Percentiles rank a stretch among this genome's conserved stretches.
phyloP scores from a whole-genome alignment of 257 asterid genomes.

The Cynanchum wilfordii region DNA sequence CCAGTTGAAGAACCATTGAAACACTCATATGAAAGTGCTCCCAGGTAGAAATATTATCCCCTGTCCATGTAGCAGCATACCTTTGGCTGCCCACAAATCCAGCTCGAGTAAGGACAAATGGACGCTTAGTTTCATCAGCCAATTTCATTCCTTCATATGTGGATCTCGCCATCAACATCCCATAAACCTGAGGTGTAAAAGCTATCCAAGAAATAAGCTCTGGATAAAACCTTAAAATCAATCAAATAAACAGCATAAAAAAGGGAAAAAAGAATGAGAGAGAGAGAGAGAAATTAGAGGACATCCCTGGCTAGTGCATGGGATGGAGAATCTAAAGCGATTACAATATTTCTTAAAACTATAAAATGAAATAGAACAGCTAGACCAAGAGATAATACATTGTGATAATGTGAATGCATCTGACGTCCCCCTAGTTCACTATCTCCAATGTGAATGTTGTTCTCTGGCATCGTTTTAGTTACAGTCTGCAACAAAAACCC shows the following conservation, averaged over 20 bases:
- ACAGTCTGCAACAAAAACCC: slow-evolving; percentile 52
- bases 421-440: slow-evolving; percentile 79
- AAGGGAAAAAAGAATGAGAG: neutral
- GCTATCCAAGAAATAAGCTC: neutral
- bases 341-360: neutral
- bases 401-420: slow-evolving; percentile 84
- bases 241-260: slow-evolving; percentile 1
- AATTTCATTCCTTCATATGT: slow-evolving; percentile 89
- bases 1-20: slow-evolving; percentile 91
- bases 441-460: slow-evolving; percentile 86
- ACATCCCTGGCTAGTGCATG: neutral
- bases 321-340: neutral
- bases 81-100: slow-evolving; percentile 95
- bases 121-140: slow-evolving; percentile 67
- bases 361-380: slow-evolving; percentile 4
- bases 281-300: neutral
- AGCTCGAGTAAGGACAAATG: slow-evolving; percentile 95
- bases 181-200: slow-evolving; percentile 60
- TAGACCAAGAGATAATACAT: slow-evolving; percentile 38
- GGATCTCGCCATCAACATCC: slow-evolving; percentile 97
- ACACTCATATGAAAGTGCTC: slow-evolving; percentile 97
- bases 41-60: slow-evolving; percentile 96
- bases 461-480: slow-evolving; percentile 97
- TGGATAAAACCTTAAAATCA: neutral
- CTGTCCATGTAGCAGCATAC: slow-evolving; percentile 99